These are phyloP conservation scores for Paraleonurus japonicus DNA, from an alignment of 257 asterid species.

Conservation along the genomic window DNA sequence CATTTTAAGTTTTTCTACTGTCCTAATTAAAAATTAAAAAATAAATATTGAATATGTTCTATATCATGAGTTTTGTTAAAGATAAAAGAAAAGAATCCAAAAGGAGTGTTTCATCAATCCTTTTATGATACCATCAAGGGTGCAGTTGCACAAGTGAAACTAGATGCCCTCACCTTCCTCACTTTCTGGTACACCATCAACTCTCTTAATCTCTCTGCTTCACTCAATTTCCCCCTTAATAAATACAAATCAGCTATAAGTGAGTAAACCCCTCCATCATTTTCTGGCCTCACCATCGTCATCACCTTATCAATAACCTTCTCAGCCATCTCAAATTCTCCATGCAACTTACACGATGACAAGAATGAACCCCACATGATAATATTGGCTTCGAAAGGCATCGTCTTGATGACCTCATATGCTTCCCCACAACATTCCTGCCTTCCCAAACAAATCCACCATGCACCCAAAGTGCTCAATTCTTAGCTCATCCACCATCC, in stretches of 20 bases:
- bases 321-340: conserved; percentile 55
- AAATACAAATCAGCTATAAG: conserved; percentile 53
- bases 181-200: conserved; percentile 49
- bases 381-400: conserved; percentile 56
- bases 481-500: conserved; percentile 46
- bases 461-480: conserved; percentile 74
- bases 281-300: conserved; percentile 51
- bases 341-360: conserved; percentile 61
- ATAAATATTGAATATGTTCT: too few species aligned
- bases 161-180: conserved; percentile 57
- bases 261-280: conserved; percentile 63
- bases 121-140: neutral
- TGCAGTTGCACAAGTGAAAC: conserved; percentile 31
- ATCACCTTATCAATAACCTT: conserved; percentile 49
- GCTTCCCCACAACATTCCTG: conserved; percentile 66
- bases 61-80: neutral
- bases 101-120: too few species aligned
- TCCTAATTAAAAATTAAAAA: too few species aligned
- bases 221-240: conserved; percentile 45
- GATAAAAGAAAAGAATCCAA: neutral
- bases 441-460: conserved; percentile 68
- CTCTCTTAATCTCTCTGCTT: conserved; percentile 53
- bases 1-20: neutral
- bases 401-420: conserved; percentile 41
- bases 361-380: conserved; percentile 72